Conservation (phyloP, 176 grass and related monocot species). For the Dactylis glomerata region DNA sequence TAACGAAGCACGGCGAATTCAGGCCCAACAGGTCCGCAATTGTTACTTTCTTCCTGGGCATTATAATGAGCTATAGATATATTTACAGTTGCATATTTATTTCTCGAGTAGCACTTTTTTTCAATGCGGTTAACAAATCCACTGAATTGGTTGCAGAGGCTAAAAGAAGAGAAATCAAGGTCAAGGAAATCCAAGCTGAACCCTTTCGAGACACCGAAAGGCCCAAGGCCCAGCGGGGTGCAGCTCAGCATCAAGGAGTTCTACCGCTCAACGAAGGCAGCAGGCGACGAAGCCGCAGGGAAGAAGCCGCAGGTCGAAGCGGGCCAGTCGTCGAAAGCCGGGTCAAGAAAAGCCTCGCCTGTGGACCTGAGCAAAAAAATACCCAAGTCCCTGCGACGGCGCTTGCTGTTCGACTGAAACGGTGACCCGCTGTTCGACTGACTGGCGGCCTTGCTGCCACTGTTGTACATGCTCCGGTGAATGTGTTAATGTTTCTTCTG, state of each 20-base stretch:
- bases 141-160: slow-evolving; percentile 50
- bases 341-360: slow-evolving; percentile 40
- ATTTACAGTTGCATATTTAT: background rate
- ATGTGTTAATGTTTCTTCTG: slow-evolving; percentile 12
- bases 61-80: background rate
- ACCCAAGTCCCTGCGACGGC: slow-evolving; percentile 56
- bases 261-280: slow-evolving; percentile 60
- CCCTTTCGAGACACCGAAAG: slow-evolving; percentile 14
- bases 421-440: background rate
- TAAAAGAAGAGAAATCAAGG: slow-evolving; percentile 64
- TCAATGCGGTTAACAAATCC: background rate
- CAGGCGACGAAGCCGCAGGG: background rate
- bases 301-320: slow-evolving; percentile 32
- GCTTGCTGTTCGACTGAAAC: slow-evolving; percentile 57
- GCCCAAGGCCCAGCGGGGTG: slow-evolving; percentile 34
- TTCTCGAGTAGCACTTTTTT: background rate
- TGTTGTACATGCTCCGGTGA: slow-evolving; percentile 33
- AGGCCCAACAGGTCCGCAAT: slow-evolving; percentile 58
- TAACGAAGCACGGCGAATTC: slow-evolving; percentile 53
- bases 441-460: background rate
- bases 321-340: slow-evolving; percentile 1
- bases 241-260: slow-evolving; percentile 87
- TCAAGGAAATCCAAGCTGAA: slow-evolving; percentile 49
- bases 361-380: slow-evolving; percentile 43
- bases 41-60: slow-evolving; percentile 6